Evolutionary conservation across 306 rosid genomes (phyloP).

Genomic region (apple (Malus domestica)): ASM211411v1 NC_041794.1:6164501-6165000

Average conservation of each 20-base stretch:
- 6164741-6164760: slow-evolving; percentile 83
- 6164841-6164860: neutral
- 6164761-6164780: slow-evolving; percentile 79
- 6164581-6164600: slow-evolving; percentile 78
- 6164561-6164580: slow-evolving; percentile 81
- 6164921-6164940: slow-evolving; percentile 39
- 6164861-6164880: slow-evolving; percentile 7
- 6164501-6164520: slow-evolving; percentile 12
- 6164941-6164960: slow-evolving; percentile 88
- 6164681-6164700: neutral
- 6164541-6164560: slow-evolving; percentile 89
- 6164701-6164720: slow-evolving; percentile 58
- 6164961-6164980: slow-evolving; percentile 88
- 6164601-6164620: slow-evolving; percentile 38
- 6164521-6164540: slow-evolving; percentile 53
- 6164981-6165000: slow-evolving; percentile 72
- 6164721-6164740: slow-evolving; percentile 86
- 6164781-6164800: slow-evolving; percentile 56
- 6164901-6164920: neutral
- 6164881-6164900: slow-evolving; percentile 12
- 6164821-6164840: neutral
- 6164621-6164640: neutral
- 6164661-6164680: neutral
- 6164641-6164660: neutral
- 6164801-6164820: neutral